phyloP scores from a whole-genome alignment of 305 asterid genomes.

The Caryopteris hybrid region DNA sequence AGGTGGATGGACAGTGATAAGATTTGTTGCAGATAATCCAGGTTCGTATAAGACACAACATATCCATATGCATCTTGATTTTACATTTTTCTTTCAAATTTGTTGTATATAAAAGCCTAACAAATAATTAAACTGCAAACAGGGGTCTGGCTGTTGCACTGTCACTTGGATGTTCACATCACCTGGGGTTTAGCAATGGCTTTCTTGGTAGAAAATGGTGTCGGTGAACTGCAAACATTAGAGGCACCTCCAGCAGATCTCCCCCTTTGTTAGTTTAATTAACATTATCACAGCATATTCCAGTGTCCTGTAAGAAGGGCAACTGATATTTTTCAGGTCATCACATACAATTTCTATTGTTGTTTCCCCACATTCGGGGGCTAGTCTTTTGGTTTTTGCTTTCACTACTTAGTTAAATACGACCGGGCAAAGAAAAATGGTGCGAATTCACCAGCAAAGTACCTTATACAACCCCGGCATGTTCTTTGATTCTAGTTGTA shows the following conservation, averaged over 20 bases:
- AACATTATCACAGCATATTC: not conserved
- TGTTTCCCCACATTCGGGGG: slow-evolving; percentile 31
- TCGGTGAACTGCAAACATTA: slow-evolving; percentile 45
- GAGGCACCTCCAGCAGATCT: slow-evolving; percentile 62
- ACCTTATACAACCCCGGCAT: not conserved
- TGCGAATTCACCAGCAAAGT: not conserved
- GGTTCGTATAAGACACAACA: slow-evolving; percentile 30
- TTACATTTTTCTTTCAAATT: not conserved
- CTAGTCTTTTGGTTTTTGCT: slow-evolving; percentile 12
- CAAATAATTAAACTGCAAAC: slow-evolving; percentile 7
- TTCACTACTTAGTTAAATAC: slow-evolving; percentile 3
- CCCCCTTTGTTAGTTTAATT: slow-evolving; percentile 38
- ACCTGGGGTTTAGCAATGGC: slow-evolving; percentile 68
- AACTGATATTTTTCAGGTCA: slow-evolving; percentile 22
- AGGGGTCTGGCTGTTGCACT: slow-evolving; percentile 79
- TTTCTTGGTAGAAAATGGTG: slow-evolving; percentile 72
- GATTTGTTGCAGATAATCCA: slow-evolving; percentile 89
- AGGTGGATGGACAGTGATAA: slow-evolving; percentile 83
- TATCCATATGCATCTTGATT: not conserved
- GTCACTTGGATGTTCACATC: slow-evolving; percentile 73
- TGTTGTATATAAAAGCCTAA: not conserved
- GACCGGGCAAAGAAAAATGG: slow-evolving; percentile 11
- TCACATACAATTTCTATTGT: slow-evolving; percentile 16
- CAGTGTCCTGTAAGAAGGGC: slow-evolving; percentile 17
- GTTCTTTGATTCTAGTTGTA: slow-evolving; percentile 14